Evolutionary conservation across 1,139 yeast species (phyloP).

Genomic region (Zygoascus sp.): DNA sequence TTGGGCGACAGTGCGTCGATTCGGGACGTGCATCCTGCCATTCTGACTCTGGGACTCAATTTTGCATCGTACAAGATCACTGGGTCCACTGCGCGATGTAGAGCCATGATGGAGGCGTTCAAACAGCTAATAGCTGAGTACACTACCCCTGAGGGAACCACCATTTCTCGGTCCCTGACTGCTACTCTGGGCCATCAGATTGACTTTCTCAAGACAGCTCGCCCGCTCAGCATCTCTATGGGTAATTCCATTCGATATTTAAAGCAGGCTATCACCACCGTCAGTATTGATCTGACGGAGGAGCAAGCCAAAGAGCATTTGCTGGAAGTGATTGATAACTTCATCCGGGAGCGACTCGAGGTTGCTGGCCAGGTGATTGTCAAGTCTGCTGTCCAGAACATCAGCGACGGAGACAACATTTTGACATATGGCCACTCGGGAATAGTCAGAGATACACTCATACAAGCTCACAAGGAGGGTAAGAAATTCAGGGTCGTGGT

Average conservation of each 20-base stretch:
- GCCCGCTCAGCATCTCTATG: slow-evolving; percentile 92
- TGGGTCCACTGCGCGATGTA: slow-evolving; percentile 84
- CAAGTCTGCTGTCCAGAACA: slow-evolving; percentile 73
- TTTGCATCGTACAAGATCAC: slow-evolving; percentile 80
- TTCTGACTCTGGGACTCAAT: slow-evolving; percentile 72
- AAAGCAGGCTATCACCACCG: slow-evolving; percentile 81
- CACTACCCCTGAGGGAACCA: slow-evolving; percentile 77
- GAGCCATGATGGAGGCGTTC: slow-evolving; percentile 81
- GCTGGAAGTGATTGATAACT: slow-evolving; percentile 66
- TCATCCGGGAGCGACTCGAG: slow-evolving; percentile 79
- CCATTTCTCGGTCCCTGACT: slow-evolving; percentile 83
- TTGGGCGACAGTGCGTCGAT: slow-evolving; percentile 23
- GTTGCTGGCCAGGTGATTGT: slow-evolving; percentile 81
- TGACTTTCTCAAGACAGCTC: slow-evolving; percentile 83
- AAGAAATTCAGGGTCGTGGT: slow-evolving; percentile 76
- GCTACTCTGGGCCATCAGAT: slow-evolving; percentile 90
- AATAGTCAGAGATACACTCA: slow-evolving; percentile 71
- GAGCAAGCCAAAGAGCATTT: slow-evolving; percentile 66
- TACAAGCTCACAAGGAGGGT: slow-evolving; percentile 59
- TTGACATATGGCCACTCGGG: slow-evolving; percentile 86
- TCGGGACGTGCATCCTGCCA: slow-evolving; percentile 81
- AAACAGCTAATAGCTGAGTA: slow-evolving; percentile 76
- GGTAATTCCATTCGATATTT: slow-evolving; percentile 97
- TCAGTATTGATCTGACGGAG: slow-evolving; percentile 66
- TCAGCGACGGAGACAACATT: slow-evolving; percentile 70